phyloP scores from a whole-genome alignment of 1,284 basidiomycete species.

The Ustilago nuda region DNA sequence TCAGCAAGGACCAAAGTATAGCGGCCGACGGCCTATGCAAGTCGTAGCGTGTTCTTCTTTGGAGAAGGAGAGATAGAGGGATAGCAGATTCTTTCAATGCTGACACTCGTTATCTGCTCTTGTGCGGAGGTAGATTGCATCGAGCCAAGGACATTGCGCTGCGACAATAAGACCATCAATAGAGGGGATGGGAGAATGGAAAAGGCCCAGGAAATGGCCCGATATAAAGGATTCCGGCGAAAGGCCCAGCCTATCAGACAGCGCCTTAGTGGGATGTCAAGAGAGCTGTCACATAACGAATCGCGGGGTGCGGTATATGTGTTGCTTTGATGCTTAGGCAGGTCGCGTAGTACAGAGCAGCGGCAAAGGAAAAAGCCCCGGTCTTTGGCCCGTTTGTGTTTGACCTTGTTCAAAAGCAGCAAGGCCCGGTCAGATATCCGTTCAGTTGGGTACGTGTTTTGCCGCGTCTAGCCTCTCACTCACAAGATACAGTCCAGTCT shows the following conservation, averaged over 20 bases:
- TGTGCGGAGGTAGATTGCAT: neutral
- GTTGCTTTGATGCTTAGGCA: neutral
- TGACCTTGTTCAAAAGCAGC: neutral
- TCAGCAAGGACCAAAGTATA: neutral
- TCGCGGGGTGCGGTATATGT: neutral
- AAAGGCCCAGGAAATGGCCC: constrained; percentile 48
- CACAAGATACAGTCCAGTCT: neutral
- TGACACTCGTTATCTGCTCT: neutral
- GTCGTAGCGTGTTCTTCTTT: neutral
- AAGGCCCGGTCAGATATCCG: constrained; percentile 28
- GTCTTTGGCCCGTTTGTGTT: constrained; percentile 42
- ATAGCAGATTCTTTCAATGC: neutral
- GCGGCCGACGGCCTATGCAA: neutral
- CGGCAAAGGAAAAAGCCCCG: constrained; percentile 16
- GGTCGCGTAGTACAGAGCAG: neutral
- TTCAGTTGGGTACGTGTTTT: neutral
- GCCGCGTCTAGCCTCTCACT: neutral
- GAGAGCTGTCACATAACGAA: constrained; percentile 16
- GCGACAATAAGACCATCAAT: neutral
- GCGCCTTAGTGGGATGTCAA: neutral
- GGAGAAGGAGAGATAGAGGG: neutral
- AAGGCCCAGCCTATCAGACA: constrained; percentile 46
- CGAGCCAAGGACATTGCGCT: neutral
- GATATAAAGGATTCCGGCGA: constrained; percentile 30
- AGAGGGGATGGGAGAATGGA: neutral